These are phyloP conservation scores for Penicillium macrosclerotiorum DNA, from an alignment of 495 filamentous ascomycete species.

Conservation along the genomic window DNA sequence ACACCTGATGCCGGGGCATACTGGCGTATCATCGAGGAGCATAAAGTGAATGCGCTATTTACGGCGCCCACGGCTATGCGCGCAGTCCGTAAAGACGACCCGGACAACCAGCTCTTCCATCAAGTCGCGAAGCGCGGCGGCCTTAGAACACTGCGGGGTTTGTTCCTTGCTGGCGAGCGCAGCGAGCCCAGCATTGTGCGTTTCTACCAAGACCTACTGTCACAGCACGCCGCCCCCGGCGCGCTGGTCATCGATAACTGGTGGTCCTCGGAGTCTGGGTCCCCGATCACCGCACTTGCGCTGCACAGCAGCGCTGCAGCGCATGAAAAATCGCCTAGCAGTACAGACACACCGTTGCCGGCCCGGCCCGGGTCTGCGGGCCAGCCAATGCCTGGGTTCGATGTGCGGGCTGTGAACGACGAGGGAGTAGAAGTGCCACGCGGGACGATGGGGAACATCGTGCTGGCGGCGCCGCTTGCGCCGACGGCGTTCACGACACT, in stretches of 20 bases:
- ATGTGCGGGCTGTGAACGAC: conserved; percentile 80
- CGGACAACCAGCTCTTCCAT: conserved; percentile 63
- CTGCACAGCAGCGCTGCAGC: conserved; percentile 41
- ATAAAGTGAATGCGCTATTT: conserved; percentile 79
- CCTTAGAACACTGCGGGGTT: conserved; percentile 61
- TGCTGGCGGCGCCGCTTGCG: conserved; percentile 75
- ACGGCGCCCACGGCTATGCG: conserved; percentile 86
- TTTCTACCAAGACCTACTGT: conserved; percentile 71
- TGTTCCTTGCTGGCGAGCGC: conserved; percentile 87
- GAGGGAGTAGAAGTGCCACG: conserved; percentile 62
- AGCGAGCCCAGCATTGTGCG: conserved; percentile 84
- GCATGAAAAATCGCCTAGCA: conserved; percentile 3
- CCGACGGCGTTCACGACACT: conserved; percentile 83
- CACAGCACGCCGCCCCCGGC: conserved; percentile 57
- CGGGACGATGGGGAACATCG: conserved; percentile 88
- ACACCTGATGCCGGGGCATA: conserved; percentile 85
- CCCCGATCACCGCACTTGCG: conserved; percentile 81
- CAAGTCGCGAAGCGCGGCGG: conserved; percentile 62
- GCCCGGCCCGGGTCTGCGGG: conserved; percentile 86
- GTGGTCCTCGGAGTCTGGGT: conserved; percentile 94
- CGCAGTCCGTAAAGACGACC: conserved; percentile 84
- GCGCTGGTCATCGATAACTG: conserved; percentile 86
- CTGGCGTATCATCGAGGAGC: conserved; percentile 82
- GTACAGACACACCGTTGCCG: conserved; percentile 31
- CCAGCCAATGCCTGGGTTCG: conserved; percentile 86